Conservation (phyloP, 306 rosid species). For the Castanea sativa region DNA sequence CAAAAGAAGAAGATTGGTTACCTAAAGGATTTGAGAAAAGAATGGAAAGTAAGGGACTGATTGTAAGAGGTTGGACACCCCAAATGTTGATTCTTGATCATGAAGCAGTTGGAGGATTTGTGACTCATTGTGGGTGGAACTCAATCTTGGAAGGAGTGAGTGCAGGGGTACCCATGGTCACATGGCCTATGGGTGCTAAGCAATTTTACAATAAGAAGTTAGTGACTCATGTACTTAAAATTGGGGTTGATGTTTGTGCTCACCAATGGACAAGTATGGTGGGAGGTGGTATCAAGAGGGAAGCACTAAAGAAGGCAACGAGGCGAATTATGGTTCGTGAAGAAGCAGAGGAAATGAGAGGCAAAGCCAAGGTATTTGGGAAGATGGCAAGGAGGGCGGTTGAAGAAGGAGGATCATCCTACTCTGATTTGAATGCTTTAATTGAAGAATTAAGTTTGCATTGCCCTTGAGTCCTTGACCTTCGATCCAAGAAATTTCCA, state of each 20-base stretch:
- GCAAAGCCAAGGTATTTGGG: slow-evolving; percentile 21
- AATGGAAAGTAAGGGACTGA: too few relatives aligned
- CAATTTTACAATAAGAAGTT: slow-evolving; percentile 42
- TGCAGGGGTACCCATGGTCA: slow-evolving; percentile 29
- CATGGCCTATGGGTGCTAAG: slow-evolving; percentile 31
- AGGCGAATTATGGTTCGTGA: slow-evolving; percentile 24
- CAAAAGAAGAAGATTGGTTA: too few relatives aligned
- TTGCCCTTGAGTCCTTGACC: too few relatives aligned
- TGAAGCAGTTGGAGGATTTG: slow-evolving; percentile 32
- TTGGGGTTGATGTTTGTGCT: slow-evolving; percentile 34
- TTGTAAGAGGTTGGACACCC: too few relatives aligned
- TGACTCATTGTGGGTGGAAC: slow-evolving; percentile 44
- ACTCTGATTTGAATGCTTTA: slow-evolving; percentile 2
- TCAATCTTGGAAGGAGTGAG: slow-evolving; percentile 22
- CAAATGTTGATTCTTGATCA: slow-evolving; percentile 27
- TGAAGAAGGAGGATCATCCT: slow-evolving; percentile 29
- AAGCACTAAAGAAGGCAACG: slow-evolving; percentile 32
- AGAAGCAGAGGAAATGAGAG: slow-evolving; percentile 34
- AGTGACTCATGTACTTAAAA: slow-evolving; percentile 14
- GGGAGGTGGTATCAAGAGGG: slow-evolving; percentile 22
- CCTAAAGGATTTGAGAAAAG: too few relatives aligned
- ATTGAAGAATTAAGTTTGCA: slow-evolving; percentile 16
- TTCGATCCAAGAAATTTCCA: too few relatives aligned
- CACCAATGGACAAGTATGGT: slow-evolving; percentile 12
- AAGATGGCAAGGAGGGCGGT: slow-evolving; percentile 24